Percentiles rank a stretch among this genome's conserved stretches.
phyloP scores from a whole-genome alignment of 2,329 filamentous ascomycete species.

The Apiospora arundinis region DNA sequence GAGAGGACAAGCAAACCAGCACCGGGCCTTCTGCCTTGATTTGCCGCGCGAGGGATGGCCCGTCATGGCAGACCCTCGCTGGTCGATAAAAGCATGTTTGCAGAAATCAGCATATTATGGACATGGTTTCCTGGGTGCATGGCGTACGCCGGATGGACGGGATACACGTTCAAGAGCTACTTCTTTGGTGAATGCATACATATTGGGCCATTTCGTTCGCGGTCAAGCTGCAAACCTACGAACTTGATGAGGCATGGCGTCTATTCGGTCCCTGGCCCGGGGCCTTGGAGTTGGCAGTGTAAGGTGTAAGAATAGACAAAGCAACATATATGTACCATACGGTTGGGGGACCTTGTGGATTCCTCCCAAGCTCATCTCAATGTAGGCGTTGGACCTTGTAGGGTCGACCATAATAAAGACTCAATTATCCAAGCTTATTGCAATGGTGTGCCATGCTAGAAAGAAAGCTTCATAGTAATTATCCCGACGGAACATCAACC shows the following conservation, averaged over 20 bases:
- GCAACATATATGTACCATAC: not conserved
- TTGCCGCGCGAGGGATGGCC: not conserved
- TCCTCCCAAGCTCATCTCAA: constrained; percentile 1
- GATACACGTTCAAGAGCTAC: not conserved
- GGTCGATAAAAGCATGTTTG: not conserved
- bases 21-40: not conserved
- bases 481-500: too few species aligned
- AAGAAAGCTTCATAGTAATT: too few species aligned
- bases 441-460: not conserved
- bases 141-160: not conserved
- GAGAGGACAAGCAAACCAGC: not conserved
- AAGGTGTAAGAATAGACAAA: not conserved
- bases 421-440: not conserved
- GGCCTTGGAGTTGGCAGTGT: not conserved
- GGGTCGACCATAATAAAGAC: constrained; percentile 10
- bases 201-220: not conserved
- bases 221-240: not conserved
- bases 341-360: not conserved
- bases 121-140: not conserved
- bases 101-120: not conserved
- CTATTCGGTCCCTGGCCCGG: not conserved
- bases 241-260: constrained; percentile 6
- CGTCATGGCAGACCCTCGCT: not conserved
- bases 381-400: not conserved
- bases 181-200: not conserved